Evolutionary conservation across 768 basidiomycete species (phyloP).

Genomic region (Termitomyces sp.): DNA sequence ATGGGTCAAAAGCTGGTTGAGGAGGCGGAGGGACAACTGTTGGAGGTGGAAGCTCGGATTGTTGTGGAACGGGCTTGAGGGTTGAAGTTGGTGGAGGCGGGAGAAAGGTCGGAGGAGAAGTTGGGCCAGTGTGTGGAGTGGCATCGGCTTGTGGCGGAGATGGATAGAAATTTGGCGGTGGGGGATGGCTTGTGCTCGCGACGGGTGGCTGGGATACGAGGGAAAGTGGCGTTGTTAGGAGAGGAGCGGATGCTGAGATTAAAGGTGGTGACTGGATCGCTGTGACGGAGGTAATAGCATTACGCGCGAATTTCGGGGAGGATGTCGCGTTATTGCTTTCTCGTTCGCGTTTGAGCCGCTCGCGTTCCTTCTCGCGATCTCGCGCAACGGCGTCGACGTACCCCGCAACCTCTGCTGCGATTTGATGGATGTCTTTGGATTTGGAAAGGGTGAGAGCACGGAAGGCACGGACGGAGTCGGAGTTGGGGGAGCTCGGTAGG

Average conservation of each 20-base stretch:
- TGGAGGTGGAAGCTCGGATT: conserved; percentile 8
- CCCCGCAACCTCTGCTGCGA: conserved; percentile 56
- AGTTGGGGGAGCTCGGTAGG: conserved; percentile 23
- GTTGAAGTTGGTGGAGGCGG: conserved; percentile 2
- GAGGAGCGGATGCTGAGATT: conserved; percentile 5
- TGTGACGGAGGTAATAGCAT: conserved; percentile 3
- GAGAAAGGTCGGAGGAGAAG: conserved; percentile 18
- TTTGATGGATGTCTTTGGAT: conserved; percentile 40
- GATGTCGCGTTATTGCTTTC: conserved; percentile 25
- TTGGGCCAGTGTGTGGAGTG: conserved; percentile 14
- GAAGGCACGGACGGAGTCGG: conserved; percentile 33
- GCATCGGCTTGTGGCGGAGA: conserved; percentile 52
- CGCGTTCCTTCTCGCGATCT: conserved; percentile 75
- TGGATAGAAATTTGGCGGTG: conserved; percentile 47
- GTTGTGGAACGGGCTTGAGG: neutral
- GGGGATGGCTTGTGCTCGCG: conserved; percentile 2
- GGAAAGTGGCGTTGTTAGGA: conserved; percentile 5
- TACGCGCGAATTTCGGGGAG: conserved; percentile 23
- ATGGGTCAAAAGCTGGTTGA: conserved; percentile 5
- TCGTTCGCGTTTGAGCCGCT: conserved; percentile 62
- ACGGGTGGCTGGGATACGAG: conserved; percentile 6
- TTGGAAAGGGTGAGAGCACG: conserved; percentile 48
- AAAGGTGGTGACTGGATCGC: conserved; percentile 21
- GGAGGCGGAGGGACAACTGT: conserved; percentile 13
- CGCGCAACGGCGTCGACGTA: conserved; percentile 74